A percentile compares a stretch with the other conserved stretches of the same genome.
phyloP scores from a whole-genome alignment of 495 filamentous ascomycete genomes.

The Tuber brumale region DNA sequence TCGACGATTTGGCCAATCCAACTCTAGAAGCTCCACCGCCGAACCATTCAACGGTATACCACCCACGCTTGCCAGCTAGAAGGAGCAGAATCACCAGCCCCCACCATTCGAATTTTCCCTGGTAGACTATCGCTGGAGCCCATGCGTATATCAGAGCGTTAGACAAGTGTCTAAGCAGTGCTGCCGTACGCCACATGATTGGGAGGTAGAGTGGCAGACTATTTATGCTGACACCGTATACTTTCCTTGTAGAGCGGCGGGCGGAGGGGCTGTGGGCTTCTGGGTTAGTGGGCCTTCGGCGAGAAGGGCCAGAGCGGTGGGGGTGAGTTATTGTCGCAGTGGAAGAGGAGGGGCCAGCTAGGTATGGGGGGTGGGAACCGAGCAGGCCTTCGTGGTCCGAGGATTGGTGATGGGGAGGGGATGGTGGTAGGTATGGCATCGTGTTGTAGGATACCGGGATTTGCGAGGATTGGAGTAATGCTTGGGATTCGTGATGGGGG shows the following conservation, averaged over 20 bases:
- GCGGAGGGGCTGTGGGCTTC: background rate
- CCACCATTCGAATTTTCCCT: slow-evolving; percentile 36
- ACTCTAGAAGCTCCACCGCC: slow-evolving; percentile 38
- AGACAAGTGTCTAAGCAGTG: slow-evolving; percentile 36
- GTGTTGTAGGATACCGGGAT: slow-evolving; percentile 38
- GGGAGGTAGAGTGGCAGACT: slow-evolving; percentile 31
- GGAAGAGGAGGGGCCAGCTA: slow-evolving; percentile 8
- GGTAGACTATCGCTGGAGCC: slow-evolving; percentile 34
- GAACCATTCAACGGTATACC: slow-evolving; percentile 41
- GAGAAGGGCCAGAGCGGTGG: slow-evolving; percentile 6
- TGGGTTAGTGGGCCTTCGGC: slow-evolving; percentile 20
- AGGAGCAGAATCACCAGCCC: slow-evolving; percentile 30
- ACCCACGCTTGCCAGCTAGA: slow-evolving; percentile 35
- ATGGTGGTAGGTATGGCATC: slow-evolving; percentile 27
- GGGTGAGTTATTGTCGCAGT: background rate
- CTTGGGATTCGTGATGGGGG: slow-evolving; percentile 38
- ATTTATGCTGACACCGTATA: slow-evolving; percentile 38
- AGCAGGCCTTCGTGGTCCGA: background rate
- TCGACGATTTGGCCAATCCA: slow-evolving; percentile 33
- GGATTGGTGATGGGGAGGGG: slow-evolving; percentile 27
- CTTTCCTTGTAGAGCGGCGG: slow-evolving; percentile 13
- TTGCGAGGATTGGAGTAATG: slow-evolving; percentile 28
- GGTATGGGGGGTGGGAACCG: slow-evolving; percentile 23
- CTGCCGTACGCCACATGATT: slow-evolving; percentile 35
- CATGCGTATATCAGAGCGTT: slow-evolving; percentile 39